These are phyloP conservation scores for Rickenella mellea DNA, from an alignment of 768 basidiomycete species.

Conservation along the genomic window DNA sequence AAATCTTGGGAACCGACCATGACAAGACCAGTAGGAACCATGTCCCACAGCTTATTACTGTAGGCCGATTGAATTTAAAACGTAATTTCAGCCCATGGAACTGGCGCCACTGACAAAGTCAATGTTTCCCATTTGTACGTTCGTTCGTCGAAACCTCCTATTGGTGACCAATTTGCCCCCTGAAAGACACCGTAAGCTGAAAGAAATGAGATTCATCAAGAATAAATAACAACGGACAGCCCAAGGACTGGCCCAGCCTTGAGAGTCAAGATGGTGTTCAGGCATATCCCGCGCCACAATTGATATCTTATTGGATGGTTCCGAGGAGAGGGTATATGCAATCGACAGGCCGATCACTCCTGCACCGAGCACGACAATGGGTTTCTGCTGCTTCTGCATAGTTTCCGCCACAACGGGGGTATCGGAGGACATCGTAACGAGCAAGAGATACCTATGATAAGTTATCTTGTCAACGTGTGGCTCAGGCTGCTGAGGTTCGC, in stretches of 20 bases:
- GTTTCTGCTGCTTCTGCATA: constrained; percentile 4
- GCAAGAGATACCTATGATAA: no score
- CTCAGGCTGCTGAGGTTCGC: no score
- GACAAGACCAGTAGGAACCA: constrained; percentile 34
- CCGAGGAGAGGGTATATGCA: constrained; percentile 24
- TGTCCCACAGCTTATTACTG: constrained; percentile 38
- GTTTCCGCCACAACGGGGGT: not conserved
- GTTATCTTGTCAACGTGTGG: no score
- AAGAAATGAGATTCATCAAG: not conserved
- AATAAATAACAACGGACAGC: constrained; percentile 23
- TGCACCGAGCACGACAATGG: constrained; percentile 29
- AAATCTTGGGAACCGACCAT: constrained; percentile 18
- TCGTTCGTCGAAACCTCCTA: constrained; percentile 23
- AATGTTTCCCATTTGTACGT: constrained; percentile 26
- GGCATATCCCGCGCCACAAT: constrained; percentile 31
- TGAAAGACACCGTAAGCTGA: constrained; percentile 8
- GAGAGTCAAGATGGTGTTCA: constrained; percentile 24
- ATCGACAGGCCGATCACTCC: constrained; percentile 37
- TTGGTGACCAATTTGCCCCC: constrained; percentile 40
- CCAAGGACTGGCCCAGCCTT: constrained; percentile 42
- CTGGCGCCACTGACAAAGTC: constrained; percentile 28
- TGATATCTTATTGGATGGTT: constrained; percentile 15
- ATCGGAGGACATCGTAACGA: no score
- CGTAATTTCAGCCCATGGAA: not conserved
- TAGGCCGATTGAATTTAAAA: not conserved